Evolutionary conservation across 2,329 filamentous ascomycete genomes (phyloP).

Genomic region (Karstenula rhodostoma): DNA sequence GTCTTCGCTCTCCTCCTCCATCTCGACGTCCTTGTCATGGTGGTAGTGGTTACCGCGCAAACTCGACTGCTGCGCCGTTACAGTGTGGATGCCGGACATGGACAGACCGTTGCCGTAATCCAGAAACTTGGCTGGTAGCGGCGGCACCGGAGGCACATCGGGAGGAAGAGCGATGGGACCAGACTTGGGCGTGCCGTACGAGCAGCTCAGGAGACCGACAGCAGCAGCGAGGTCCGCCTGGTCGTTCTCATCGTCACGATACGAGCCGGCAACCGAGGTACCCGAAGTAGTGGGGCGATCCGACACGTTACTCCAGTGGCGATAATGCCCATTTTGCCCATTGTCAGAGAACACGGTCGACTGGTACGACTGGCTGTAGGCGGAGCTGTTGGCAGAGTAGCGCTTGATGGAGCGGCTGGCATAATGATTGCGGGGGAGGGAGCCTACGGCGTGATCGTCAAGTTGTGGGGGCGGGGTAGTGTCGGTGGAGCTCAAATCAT

Average conservation of each 20-base stretch:
- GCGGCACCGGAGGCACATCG: slow-evolving; percentile 87
- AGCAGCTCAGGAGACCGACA: slow-evolving; percentile 89
- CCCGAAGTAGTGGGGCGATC: slow-evolving; percentile 80
- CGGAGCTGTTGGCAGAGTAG: slow-evolving; percentile 58
- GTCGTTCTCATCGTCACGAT: slow-evolving; percentile 70
- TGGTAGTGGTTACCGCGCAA: slow-evolving; percentile 68
- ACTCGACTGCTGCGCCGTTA: slow-evolving; percentile 66
- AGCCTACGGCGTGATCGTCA: slow-evolving; percentile 68
- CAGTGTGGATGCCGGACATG: slow-evolving; percentile 65
- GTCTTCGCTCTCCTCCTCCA: slow-evolving; percentile 70
- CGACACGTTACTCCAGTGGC: slow-evolving; percentile 72
- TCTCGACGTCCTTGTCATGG: slow-evolving; percentile 56
- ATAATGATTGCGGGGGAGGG: slow-evolving; percentile 48
- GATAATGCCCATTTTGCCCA: slow-evolving; percentile 67
- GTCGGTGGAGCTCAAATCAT: slow-evolving; percentile 85
- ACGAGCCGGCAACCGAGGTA: slow-evolving; percentile 67
- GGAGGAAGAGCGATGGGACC: slow-evolving; percentile 68
- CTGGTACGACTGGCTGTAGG: slow-evolving; percentile 80
- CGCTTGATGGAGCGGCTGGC: slow-evolving; percentile 51
- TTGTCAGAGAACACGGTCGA: slow-evolving; percentile 69
- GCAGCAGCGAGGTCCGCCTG: slow-evolving; percentile 89
- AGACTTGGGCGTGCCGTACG: slow-evolving; percentile 81
- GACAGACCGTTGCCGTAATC: slow-evolving; percentile 62
- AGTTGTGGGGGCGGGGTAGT: slow-evolving; percentile 88
- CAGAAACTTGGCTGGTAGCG: slow-evolving; percentile 81